Percentiles rank a stretch among this genome's conserved stretches.
Conservation (phyloP, 352 stramenopile species). For the Peronosclerospora sorghi region DNA sequence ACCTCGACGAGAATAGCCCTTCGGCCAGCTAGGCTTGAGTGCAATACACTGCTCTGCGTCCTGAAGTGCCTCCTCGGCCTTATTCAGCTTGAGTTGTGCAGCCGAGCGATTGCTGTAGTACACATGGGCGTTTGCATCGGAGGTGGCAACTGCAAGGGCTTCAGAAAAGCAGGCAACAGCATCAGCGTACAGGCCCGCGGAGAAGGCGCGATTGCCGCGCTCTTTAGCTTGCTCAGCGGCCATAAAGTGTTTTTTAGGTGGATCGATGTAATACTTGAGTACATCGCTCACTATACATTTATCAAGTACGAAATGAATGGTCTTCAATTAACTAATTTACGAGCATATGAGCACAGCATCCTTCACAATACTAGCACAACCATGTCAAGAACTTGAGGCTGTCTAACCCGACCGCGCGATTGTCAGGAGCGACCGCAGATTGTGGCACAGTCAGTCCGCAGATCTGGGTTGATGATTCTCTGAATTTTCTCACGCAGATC, state of each 20-base stretch:
- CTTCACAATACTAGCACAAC: too few species aligned
- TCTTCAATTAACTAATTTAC: too few species aligned
- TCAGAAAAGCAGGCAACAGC: conserved; percentile 69
- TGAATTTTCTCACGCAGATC: too few species aligned
- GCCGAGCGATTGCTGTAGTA: conserved; percentile 83
- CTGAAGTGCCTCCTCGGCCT: conserved; percentile 46
- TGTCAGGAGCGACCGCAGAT: too few species aligned
- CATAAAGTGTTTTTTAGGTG: conserved; percentile 30
- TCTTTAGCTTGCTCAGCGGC: conserved; percentile 82
- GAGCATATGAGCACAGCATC: too few species aligned
- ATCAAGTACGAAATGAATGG: too few species aligned
- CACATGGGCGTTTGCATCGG: conserved; percentile 36
- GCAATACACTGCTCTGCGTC: conserved; percentile 76
- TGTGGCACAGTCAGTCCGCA: too few species aligned
- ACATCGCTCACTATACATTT: too few species aligned
- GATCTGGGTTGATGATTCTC: too few species aligned
- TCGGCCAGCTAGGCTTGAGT: conserved; percentile 69
- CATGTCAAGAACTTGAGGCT: too few species aligned
- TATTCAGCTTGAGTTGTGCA: conserved; percentile 66
- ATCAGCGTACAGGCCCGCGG: conserved; percentile 51
- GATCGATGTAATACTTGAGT: too few species aligned
- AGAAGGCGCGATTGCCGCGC: conserved; percentile 75
- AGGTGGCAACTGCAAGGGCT: conserved; percentile 45
- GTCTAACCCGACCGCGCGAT: too few species aligned
- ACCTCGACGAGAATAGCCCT: conserved; percentile 82